Conservation (phyloP, 805 yeast species). For the Groenewaldozyma salmanticensis region DNA sequence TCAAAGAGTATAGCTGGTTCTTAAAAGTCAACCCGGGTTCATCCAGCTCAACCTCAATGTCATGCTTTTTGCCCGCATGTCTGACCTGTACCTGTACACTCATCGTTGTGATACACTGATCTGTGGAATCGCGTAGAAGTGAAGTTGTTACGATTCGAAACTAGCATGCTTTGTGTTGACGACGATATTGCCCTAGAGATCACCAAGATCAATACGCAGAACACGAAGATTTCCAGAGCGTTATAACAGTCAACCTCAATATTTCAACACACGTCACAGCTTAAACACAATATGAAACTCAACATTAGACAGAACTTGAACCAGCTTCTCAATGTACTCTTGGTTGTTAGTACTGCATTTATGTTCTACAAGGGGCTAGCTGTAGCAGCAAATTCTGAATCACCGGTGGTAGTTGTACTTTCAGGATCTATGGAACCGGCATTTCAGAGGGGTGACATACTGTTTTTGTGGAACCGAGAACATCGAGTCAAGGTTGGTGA, state of each 20-base stretch:
- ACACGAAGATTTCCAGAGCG: too few species aligned
- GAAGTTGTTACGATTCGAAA: too few species aligned
- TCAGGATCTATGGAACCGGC: slow-evolving; percentile 99
- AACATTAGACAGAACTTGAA: slow-evolving; percentile 12
- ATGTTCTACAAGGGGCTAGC: slow-evolving; percentile 85
- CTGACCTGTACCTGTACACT: slow-evolving; percentile 41
- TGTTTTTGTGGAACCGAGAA: slow-evolving; percentile 84
- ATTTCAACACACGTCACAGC: too few species aligned
- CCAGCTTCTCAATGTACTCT: slow-evolving; percentile 61
- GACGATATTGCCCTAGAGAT: too few species aligned
- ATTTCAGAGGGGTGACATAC: slow-evolving; percentile 92
- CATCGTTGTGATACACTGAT: not conserved
- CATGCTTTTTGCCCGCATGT: slow-evolving; percentile 61
- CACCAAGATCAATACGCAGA: too few species aligned
- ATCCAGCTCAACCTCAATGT: slow-evolving; percentile 41
- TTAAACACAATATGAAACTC: slow-evolving; percentile 7
- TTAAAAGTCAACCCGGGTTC: slow-evolving; percentile 59
- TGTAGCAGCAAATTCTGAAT: slow-evolving; percentile 66
- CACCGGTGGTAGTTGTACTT: slow-evolving; percentile 92
- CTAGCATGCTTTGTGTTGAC: too few species aligned
- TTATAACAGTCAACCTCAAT: too few species aligned
- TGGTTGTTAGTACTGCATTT: slow-evolving; percentile 80
- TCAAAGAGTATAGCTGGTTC: slow-evolving; percentile 55
- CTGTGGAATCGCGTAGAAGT: too few species aligned
- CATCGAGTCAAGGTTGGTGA: slow-evolving; percentile 69